Base-by-base conservation (phyloP, 768 basidiomycete species). In the Termitomyces sp. region DNA sequence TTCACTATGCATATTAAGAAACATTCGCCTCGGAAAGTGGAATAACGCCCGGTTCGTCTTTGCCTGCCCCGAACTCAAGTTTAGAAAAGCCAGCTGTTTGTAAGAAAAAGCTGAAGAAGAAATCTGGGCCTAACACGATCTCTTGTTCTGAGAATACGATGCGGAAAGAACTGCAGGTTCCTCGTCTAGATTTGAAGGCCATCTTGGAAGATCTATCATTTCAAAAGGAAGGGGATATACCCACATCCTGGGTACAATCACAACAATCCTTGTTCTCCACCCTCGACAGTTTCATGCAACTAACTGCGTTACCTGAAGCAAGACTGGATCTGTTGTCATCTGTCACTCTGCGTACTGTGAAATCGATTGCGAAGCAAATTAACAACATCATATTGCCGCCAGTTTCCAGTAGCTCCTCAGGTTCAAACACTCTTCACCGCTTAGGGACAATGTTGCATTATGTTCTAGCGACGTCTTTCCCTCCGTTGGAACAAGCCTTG, bases 231-330 rank as follows among this genome's bases (percentile, higher is more conserved):
- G 59, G 36, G 9, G 28, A 58, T 58, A 28, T 42, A 16, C 45
- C 61, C 6, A 56, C 43, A 26, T 40, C 63, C 16, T 26, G 61
- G 51, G 10, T 6, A 10, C 58, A 49, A 20, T 50, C 61, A 20
- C 58, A 18, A 12, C 9, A 66, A 24, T 67, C 64, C 36, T 54
- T 73, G 20, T 65, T 75, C 50, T 62, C 68, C 33, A 56, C 63
- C 24, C 58, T 76, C 58, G 69, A 73, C 36, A 62, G 64, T 26
- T 70, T 74, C 45, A 58, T 66, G 33, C 70, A 66, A 51, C 60
- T 75, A 33, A 64, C 62, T 24, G 63, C 69, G 32, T 54, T 68
- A 16, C 63, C 69, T 51, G 59, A 60, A 20, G 60, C 66, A 51
- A 68, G 68, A 45, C 54, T 59, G 48, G 61, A 60, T 4, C 59